Evolutionary conservation across 2,329 filamentous ascomycete genomes (phyloP).

Genomic region (Sporothrix luriei): DNA sequence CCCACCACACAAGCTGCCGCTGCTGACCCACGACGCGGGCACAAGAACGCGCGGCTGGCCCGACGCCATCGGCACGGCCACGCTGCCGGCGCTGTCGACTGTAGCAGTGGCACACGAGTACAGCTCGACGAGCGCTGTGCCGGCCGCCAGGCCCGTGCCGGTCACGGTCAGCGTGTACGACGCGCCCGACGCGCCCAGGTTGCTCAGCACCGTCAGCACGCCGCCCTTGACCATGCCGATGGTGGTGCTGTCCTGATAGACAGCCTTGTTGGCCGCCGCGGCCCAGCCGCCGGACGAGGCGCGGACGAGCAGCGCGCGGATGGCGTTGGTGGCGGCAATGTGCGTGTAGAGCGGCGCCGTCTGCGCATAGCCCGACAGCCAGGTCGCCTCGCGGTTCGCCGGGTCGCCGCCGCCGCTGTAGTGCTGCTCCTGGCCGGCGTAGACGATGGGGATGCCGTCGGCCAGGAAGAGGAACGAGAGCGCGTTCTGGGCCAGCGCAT

Average conservation of each 20-base stretch:
- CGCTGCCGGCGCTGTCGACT: constrained; percentile 44
- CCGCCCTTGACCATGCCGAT: constrained; percentile 41
- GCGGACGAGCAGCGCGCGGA: constrained; percentile 39
- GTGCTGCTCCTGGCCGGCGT: constrained; percentile 67
- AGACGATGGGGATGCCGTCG: constrained; percentile 63
- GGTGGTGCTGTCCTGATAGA: constrained; percentile 39
- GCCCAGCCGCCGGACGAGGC: constrained; percentile 36
- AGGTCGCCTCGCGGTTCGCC: constrained; percentile 61
- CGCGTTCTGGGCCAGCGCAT: constrained; percentile 61
- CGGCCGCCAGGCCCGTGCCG: constrained; percentile 37
- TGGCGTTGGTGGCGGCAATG: constrained; percentile 44
- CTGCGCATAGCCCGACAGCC: constrained; percentile 56
- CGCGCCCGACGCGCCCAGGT: constrained; percentile 39
- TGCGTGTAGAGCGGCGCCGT: constrained; percentile 53
- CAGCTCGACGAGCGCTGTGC: constrained; percentile 39
- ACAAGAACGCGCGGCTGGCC: constrained; percentile 33
- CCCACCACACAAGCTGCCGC: constrained; percentile 42
- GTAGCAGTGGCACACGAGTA: constrained; percentile 37
- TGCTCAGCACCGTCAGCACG: constrained; percentile 40
- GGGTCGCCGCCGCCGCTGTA: constrained; percentile 53
- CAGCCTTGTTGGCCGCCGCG: constrained; percentile 33
- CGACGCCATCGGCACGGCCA: constrained; percentile 50
- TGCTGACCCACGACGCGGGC: constrained; percentile 38
- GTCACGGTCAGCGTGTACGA: constrained; percentile 36
- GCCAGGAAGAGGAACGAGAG: constrained; percentile 51